phyloP scores from a whole-genome alignment of 257 asterid genomes.

The Agastache rugosa region DNA sequence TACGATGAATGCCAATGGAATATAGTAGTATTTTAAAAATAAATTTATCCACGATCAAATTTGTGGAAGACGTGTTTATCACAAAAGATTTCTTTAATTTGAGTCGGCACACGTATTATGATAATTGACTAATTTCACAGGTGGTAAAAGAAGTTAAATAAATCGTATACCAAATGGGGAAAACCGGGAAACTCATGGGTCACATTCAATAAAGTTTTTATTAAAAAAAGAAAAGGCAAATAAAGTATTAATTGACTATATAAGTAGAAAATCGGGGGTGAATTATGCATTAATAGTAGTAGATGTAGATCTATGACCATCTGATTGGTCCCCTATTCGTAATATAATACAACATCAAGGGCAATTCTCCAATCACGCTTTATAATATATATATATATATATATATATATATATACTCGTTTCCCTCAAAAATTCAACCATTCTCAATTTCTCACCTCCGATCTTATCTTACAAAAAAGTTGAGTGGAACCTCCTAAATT shows the following conservation, averaged over 20 bases:
- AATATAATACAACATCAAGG: constrained; percentile 42
- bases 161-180: background rate
- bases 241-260: background rate
- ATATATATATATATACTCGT: background rate
- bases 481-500: constrained; percentile 18
- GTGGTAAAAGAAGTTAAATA: background rate
- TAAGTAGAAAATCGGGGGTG: constrained; percentile 24
- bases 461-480: constrained; percentile 10
- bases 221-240: background rate
- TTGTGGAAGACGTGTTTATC: background rate
- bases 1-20: too few relatives aligned
- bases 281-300: background rate
- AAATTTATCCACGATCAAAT: background rate
- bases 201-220: background rate
- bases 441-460: background rate
- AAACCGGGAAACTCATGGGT: background rate
- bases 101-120: background rate
- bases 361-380: constrained; percentile 43
- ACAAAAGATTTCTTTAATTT: background rate
- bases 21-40: background rate
- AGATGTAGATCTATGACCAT: constrained; percentile 25
- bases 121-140: background rate
- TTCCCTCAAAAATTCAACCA: constrained; percentile 34
- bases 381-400: constrained; percentile 21
- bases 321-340: constrained; percentile 40